Percentiles rank a stretch among this genome's conserved stretches.
Conservation (phyloP, 1,139 yeast genomes). For the Candida labiduridarum region DNA sequence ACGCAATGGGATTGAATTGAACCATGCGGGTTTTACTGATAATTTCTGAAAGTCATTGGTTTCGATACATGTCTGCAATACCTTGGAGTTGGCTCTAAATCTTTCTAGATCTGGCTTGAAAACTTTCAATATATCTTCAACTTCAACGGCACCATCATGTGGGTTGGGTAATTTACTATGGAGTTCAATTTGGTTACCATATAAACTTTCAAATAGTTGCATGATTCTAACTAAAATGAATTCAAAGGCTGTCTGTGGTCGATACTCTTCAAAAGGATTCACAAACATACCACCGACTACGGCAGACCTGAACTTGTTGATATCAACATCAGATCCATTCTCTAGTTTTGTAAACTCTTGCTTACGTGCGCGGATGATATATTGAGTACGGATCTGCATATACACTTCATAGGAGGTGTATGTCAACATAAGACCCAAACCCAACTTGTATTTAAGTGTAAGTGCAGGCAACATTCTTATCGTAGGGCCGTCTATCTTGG, state of each 20-base stretch:
- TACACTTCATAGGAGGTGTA: conserved; percentile 72
- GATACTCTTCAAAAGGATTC: conserved; percentile 88
- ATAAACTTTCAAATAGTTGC: conserved; percentile 67
- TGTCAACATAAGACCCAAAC: conserved; percentile 57
- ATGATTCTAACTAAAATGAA: conserved; percentile 70
- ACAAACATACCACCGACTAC: conserved; percentile 79
- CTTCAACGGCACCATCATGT: conserved; percentile 48
- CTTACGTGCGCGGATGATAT: conserved; percentile 57
- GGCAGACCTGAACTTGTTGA: conserved; percentile 47
- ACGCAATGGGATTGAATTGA: conserved; percentile 29
- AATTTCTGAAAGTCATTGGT: conserved; percentile 23
- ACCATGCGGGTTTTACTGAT: conserved; percentile 11
- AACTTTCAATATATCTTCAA: conserved; percentile 59
- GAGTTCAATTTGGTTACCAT: conserved; percentile 60
- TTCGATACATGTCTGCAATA: conserved; percentile 31
- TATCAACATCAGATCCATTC: conserved; percentile 21
- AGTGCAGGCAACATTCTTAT: conserved; percentile 10
- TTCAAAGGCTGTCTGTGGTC: conserved; percentile 88
- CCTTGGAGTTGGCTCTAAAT: conserved; percentile 32
- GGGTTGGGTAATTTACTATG: conserved; percentile 43
- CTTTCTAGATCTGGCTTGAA: conserved; percentile 59
- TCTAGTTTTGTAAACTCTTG: conserved; percentile 16
- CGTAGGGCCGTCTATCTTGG: not conserved
- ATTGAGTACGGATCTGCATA: conserved; percentile 57
- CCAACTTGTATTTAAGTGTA: conserved; percentile 39